phyloP scores from a whole-genome alignment of 352 stramenopile species.

The Salisapilia sapeloensis region DNA sequence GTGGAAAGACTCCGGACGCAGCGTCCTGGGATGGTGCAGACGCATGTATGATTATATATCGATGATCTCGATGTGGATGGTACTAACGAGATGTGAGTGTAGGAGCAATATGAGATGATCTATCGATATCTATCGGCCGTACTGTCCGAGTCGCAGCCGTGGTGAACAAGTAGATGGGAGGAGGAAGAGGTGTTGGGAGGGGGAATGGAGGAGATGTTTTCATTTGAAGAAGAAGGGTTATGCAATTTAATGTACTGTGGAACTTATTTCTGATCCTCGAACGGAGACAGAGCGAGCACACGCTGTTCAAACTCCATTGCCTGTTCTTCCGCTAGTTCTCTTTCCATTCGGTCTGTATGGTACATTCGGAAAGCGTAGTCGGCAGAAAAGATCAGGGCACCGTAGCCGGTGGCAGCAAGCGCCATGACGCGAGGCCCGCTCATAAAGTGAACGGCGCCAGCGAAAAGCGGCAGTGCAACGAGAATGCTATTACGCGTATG shows the following conservation, averaged over 20 bases:
- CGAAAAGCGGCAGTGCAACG: constrained; percentile 28
- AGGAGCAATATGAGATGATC: constrained; percentile 80
- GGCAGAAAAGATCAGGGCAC: constrained; percentile 14
- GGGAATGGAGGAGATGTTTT: too few species aligned
- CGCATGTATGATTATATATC: constrained; percentile 24
- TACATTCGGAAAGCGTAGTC: too few species aligned
- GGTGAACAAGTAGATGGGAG: too few species aligned
- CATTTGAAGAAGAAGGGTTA: too few species aligned
- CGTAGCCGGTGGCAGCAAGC: constrained; percentile 14
- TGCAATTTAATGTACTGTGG: too few species aligned
- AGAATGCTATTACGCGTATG: constrained; percentile 33
- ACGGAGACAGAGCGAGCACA: too few species aligned
- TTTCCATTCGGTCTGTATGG: too few species aligned
- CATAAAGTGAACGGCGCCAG: constrained; percentile 20
- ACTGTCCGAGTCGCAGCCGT: constrained; percentile 24
- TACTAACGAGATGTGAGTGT: constrained; percentile 1
- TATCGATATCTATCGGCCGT: constrained; percentile 64
- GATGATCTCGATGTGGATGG: background rate
- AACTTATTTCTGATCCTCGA: too few species aligned
- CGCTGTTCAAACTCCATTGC: too few species aligned
- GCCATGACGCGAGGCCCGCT: constrained; percentile 18
- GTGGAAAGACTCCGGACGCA: constrained; percentile 47
- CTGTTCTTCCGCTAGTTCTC: too few species aligned
- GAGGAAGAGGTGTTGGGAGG: too few species aligned
- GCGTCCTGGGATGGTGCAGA: constrained; percentile 73